A percentile compares a stretch with the other conserved stretches of the same genome.
Conservation (phyloP, 2,329 filamentous ascomycete species). For the Ophiostoma perfectum region DNA sequence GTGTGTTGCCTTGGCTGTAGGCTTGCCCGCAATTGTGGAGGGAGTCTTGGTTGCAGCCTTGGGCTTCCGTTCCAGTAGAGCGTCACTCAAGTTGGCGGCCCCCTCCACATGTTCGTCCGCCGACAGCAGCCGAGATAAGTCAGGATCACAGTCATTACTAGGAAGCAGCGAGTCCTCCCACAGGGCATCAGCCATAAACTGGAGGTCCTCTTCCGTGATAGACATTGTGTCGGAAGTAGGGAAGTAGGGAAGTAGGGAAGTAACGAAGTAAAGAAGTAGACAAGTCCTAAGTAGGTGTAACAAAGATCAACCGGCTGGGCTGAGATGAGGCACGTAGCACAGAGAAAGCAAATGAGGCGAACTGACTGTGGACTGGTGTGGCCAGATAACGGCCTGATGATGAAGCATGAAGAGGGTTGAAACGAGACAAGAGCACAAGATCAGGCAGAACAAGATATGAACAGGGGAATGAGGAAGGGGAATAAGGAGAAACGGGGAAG, state of each 20-base stretch:
- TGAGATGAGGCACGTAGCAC: background rate
- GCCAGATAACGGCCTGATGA: background rate
- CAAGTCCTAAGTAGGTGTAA: background rate
- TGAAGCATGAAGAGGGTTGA: background rate
- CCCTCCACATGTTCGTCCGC: slow-evolving; percentile 10
- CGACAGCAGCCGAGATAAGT: background rate
- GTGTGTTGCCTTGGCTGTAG: background rate
- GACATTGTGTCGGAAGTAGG: slow-evolving; percentile 17
- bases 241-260: background rate
- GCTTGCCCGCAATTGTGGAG: too few relatives aligned
- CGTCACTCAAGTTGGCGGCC: background rate
- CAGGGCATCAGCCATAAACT: slow-evolving; percentile 17
- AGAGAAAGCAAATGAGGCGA: background rate
- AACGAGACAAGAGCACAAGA: slow-evolving; percentile 4
- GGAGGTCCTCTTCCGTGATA: slow-evolving; percentile 19
- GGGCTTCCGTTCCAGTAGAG: background rate
- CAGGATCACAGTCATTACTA: background rate
- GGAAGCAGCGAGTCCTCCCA: slow-evolving; percentile 14
- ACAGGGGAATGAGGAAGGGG: background rate
- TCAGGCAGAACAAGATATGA: background rate
- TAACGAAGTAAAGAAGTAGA: background rate
- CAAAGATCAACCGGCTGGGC: background rate
- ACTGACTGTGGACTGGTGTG: background rate
- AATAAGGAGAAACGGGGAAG: background rate
- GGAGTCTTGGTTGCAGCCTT: background rate